Evolutionary conservation across 352 stramenopile species (phyloP), one percentile per base, ranked within the genome.

Genomic region (Lagenidium giganteum): DNA sequence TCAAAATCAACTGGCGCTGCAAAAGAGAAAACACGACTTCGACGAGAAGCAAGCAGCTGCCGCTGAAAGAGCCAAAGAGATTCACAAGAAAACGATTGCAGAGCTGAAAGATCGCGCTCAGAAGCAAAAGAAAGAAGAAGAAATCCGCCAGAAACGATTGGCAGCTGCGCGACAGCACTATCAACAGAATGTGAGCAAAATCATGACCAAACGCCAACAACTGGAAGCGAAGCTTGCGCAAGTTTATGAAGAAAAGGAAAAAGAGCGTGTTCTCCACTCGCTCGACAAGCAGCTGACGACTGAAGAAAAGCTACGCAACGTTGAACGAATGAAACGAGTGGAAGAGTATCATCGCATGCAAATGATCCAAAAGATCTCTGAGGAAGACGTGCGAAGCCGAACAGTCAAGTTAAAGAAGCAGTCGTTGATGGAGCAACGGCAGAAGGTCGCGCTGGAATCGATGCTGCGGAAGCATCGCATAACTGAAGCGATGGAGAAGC

Each of bases 381-480:
- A 74, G 1, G 72, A 79, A 24, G 79, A 92, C 48, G 66, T 63
- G 13, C 61, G 71, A 17, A 87, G 67, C 18, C 64, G 54, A 24
- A 54, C 50, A 18, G 63, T 92, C 35, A 89, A 92, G 43, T 56
- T 69, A 13, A 66, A 82, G 25, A 87, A 84, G 45, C 50, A 76
- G 21, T 67, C 63, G 21, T 37, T 87, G 29, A 51, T 83, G 41
- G 54, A 72, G 27, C 71, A 70, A 7, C 63, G 76, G 16, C 70
- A 91, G 32, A 70, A 88, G 52, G 59, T 83, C 8, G 61, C 71
- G 7, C 64, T 80, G 16, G 73, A 87, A 9, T 67, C 71, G 27
- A 62, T 89, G 34, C 50, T 83, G 4, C 73, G 79, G 31, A 85
- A 85, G 27, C 74, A 88, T 53, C 61, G 63, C 33, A 85, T 89